Base-by-base conservation (phyloP, 106 monocot species). In the Dioscorea zingiberensis region DNA sequence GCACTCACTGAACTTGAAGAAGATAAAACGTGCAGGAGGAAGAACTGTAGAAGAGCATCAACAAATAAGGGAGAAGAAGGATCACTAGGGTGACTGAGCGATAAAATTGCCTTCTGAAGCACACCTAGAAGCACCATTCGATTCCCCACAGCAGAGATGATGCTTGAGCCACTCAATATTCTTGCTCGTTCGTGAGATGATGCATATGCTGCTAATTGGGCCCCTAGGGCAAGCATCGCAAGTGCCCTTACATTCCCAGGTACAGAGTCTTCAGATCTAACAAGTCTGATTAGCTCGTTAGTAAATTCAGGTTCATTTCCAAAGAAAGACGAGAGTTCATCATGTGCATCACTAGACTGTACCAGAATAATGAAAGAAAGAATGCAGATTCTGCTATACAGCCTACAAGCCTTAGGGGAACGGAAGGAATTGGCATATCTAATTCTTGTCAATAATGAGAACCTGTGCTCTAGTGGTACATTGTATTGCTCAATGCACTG, bases 291-390 rank as follows among this genome's bases (percentile, higher is more conserved):
- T 60, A 99, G 68, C 74, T 99, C 98, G 64, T 93, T 99, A 15
- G 87, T 89, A 58, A 86, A 93, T 59, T 93, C 93, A 60, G 98
- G 98, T 58, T 99, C 98, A 89, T 99, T 93, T 19, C 93, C 91
- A 80, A 93, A 99, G 77, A 93, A 93, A 27, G 89, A 93, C 21
- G 78, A 74, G 48, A 99, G 80, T 72, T 99, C 98, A 76, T 93
- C 98, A 76, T 89, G 81, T 25, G 98, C 98, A 82, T 99, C 98
- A 80, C 74, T 89, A 13, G 93, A 93, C 66, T 99, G 98, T 30
- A 99, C 93, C 59, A 99, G 44, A 21, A 89, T 83, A 71, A 93
- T 81, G 48, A 99, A 99, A 18, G 98, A 81, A 71, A 99, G 86
- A 82, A 99, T 89, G 47, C 86, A 93, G 21, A 99, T 89, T 67